Evolutionary conservation across 139 green algal genomes (phyloP).

Genomic region (Haematococcus sp.): DNA sequence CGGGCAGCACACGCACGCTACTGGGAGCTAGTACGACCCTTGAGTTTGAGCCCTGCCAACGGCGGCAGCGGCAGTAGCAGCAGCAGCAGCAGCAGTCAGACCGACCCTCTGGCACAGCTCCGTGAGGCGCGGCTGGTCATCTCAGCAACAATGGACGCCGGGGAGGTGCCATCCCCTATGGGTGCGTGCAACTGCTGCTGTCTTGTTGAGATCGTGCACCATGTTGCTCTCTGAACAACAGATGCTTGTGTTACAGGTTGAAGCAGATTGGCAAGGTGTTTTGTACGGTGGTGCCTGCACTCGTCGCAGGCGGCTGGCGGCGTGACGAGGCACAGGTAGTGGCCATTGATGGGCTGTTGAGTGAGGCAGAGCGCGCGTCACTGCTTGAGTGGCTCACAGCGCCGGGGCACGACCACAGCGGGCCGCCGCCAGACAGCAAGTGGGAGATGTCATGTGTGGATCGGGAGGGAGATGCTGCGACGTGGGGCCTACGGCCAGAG

Average conservation of each 20-base stretch:
- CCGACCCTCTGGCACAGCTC: not conserved
- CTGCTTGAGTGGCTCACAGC: slow-evolving; percentile 40
- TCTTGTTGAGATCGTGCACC: too few relatives aligned
- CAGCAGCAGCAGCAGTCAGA: not conserved
- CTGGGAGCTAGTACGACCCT: slow-evolving; percentile 25
- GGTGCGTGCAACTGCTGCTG: slow-evolving; percentile 3
- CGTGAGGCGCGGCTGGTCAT: slow-evolving; percentile 14
- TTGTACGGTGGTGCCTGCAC: not conserved
- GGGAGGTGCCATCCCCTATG: slow-evolving; percentile 23
- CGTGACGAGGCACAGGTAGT: slow-evolving; percentile 29
- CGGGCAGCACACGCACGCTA: slow-evolving; percentile 16
- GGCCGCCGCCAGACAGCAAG: slow-evolving; percentile 29
- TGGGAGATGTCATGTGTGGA: slow-evolving; percentile 45
- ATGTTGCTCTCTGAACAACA: too few relatives aligned
- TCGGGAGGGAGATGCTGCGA: slow-evolving; percentile 27
- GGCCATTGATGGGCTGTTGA: slow-evolving; percentile 39
- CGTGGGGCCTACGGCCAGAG: slow-evolving; percentile 33
- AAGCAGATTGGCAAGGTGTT: not conserved
- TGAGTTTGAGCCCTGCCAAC: not conserved
- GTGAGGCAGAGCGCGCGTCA: slow-evolving; percentile 20
- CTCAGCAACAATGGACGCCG: slow-evolving; percentile 24
- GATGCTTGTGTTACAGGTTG: not conserved
- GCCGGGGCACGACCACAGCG: slow-evolving; percentile 27
- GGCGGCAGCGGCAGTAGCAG: not conserved
- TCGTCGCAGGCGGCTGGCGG: slow-evolving; percentile 18